Conservation (phyloP, 129 eudicot genomes). For the Dittrichia graveolens region DNA sequence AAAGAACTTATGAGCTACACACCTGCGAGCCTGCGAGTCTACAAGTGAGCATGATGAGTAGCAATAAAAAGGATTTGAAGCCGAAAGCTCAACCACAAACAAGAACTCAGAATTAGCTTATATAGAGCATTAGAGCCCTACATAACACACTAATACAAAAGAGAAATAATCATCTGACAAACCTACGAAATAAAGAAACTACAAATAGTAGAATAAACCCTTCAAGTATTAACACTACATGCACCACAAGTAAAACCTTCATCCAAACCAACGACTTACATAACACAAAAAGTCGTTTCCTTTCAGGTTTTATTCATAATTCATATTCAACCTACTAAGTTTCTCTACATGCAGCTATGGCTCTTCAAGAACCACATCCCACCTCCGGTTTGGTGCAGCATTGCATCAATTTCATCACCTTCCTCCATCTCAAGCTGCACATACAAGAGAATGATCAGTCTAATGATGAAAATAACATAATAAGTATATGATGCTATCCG, state of each 20-base stretch:
- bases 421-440: slow-evolving; percentile 61
- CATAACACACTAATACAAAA: not conserved
- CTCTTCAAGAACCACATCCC: slow-evolving; percentile 16
- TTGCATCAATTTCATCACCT: slow-evolving; percentile 61
- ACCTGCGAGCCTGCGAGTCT: no score
- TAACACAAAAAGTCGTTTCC: slow-evolving; percentile 18
- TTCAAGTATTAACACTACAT: slow-evolving; percentile 3
- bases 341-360: not conserved
- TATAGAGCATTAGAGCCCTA: not conserved
- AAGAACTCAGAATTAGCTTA: not conserved
- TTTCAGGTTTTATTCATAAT: slow-evolving; percentile 33
- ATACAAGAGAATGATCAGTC: slow-evolving; percentile 1
- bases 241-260: slow-evolving; percentile 19
- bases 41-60: not conserved
- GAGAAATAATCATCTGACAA: not conserved
- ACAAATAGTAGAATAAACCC: not conserved
- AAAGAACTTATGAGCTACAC: no score
- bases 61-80: no score
- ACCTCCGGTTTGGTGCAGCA: slow-evolving; percentile 62
- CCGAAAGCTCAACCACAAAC: no score
- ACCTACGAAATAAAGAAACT: slow-evolving; percentile 13
- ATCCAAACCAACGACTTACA: slow-evolving; percentile 17
- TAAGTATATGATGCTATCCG: no score
- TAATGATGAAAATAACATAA: not conserved
- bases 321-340: slow-evolving; percentile 17